A percentile compares a stretch with the other conserved stretches of the same genome.
phyloP scores from a whole-genome alignment of 2,329 filamentous ascomycete genomes.

The Capronia coronata region DNA sequence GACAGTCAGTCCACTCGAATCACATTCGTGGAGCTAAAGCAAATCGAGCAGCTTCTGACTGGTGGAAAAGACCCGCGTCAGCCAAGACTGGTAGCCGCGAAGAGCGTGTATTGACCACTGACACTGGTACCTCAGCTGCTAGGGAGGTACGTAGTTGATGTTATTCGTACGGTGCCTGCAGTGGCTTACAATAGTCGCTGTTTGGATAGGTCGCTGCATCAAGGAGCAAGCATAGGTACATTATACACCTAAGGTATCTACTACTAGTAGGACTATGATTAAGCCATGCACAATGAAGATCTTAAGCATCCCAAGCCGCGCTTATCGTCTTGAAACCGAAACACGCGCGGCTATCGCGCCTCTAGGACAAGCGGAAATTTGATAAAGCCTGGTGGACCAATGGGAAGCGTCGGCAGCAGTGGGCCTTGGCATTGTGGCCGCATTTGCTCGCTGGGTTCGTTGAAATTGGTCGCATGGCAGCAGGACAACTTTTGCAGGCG shows the following conservation, averaged over 20 bases:
- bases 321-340: slow-evolving; percentile 22
- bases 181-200: neutral
- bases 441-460: neutral
- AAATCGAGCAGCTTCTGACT: slow-evolving; percentile 2
- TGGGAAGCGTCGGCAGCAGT: slow-evolving; percentile 13
- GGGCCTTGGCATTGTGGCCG: slow-evolving; percentile 15
- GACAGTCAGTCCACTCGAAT: slow-evolving; percentile 1
- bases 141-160: no score
- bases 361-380: slow-evolving; percentile 21
- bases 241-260: no score
- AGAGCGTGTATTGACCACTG: neutral
- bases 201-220: no score
- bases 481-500: neutral
- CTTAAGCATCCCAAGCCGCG: slow-evolving; percentile 2
- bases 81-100: neutral
- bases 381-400: slow-evolving; percentile 16
- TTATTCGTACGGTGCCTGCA: slow-evolving; percentile 6
- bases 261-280: no score
- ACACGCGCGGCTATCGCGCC: slow-evolving; percentile 24
- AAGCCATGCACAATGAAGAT: no score
- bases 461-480: neutral
- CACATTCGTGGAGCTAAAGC: neutral
- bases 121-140: no score
- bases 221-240: no score
- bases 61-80: slow-evolving; percentile 1